Evolutionary conservation across 108 stramenopile species (phyloP).

Genomic region (Skeletonema costatum): DNA sequence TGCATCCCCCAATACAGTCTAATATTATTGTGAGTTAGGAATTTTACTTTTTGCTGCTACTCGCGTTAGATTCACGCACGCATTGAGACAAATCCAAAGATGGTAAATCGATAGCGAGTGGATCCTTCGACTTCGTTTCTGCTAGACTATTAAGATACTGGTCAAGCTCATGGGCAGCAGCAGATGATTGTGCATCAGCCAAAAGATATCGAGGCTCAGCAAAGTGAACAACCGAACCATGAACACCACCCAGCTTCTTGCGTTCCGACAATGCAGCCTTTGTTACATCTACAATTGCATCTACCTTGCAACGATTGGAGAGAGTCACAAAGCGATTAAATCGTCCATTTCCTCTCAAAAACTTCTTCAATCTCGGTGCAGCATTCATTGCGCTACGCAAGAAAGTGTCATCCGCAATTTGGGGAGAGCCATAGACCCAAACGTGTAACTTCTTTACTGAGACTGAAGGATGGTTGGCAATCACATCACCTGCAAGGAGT

Average conservation of each 20-base stretch:
- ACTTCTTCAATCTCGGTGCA: constrained; percentile 26
- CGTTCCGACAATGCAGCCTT: constrained; percentile 8
- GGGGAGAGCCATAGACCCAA: constrained; percentile 66
- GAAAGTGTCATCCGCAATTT: constrained; percentile 51
- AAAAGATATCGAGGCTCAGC: constrained; percentile 17
- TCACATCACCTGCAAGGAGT: constrained; percentile 45
- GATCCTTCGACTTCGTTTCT: not conserved
- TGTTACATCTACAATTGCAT: constrained; percentile 18
- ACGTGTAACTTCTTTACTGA: constrained; percentile 16
- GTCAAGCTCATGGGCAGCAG: not conserved
- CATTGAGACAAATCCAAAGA: not conserved
- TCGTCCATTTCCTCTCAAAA: constrained; percentile 25
- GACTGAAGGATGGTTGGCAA: constrained; percentile 34
- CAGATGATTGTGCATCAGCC: not conserved
- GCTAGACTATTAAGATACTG: not conserved
- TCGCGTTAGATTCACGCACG: not conserved
- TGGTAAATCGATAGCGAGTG: not conserved
- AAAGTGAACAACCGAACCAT: constrained; percentile 18
- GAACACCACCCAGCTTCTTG: constrained; percentile 26
- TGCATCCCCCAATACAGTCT: not conserved
- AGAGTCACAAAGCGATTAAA: constrained; percentile 32
- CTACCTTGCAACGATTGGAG: constrained; percentile 14
- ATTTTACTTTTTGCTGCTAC: not conserved
- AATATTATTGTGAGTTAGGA: not conserved
- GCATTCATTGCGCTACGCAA: constrained; percentile 25